Evolutionary conservation across 192 early-diverging fungal species (phyloP).

Genomic region (Rhizophagus sp.): DNA sequence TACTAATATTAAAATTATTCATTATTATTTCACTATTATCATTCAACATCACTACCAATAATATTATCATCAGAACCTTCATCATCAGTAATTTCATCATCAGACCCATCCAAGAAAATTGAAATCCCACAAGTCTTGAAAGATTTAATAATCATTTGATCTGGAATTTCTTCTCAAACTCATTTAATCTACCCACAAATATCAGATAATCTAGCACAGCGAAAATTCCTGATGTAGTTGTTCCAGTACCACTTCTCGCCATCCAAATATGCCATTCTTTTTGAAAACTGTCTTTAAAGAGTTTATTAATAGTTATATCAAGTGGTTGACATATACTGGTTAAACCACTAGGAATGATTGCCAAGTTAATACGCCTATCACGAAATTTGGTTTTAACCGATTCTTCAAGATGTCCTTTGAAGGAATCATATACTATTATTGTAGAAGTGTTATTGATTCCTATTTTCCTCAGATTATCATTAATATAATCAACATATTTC

Average conservation of each 20-base stretch:
- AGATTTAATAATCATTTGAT: background rate
- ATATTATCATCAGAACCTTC: too few relatives aligned
- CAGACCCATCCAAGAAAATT: too few relatives aligned
- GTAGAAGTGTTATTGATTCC: too few relatives aligned
- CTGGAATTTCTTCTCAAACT: background rate
- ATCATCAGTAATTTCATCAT: too few relatives aligned
- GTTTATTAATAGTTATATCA: conserved; percentile 15
- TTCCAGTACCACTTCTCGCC: background rate
- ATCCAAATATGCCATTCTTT: conserved; percentile 13
- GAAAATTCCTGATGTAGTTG: background rate
- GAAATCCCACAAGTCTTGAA: too few relatives aligned
- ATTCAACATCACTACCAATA: too few relatives aligned
- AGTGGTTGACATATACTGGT: conserved; percentile 17
- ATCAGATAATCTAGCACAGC: background rate
- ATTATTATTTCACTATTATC: too few relatives aligned
- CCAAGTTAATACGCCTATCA: background rate
- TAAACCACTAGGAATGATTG: conserved; percentile 4
- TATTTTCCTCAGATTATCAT: background rate
- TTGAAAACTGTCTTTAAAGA: background rate
- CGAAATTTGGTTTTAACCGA: background rate
- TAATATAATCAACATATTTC: background rate
- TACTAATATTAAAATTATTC: too few relatives aligned
- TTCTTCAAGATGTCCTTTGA: background rate
- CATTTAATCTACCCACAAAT: background rate
- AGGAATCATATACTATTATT: background rate